A percentile compares a stretch with the other conserved stretches of the same genome.
These are phyloP conservation scores for Jaltomata sinuosa DNA, from an alignment of 257 asterid species.

Conservation along the genomic window DNA sequence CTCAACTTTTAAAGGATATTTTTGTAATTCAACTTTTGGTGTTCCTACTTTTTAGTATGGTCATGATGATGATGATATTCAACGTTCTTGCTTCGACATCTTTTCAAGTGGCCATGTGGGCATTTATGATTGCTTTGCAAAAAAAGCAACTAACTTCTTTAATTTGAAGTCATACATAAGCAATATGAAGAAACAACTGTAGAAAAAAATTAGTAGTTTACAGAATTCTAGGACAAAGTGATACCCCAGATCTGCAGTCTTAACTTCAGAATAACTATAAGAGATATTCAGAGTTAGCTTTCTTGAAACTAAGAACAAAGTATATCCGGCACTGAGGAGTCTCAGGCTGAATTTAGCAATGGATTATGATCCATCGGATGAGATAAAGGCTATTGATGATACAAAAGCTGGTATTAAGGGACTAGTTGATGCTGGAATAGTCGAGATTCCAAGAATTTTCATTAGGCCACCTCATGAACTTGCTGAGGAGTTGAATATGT, in stretches of 20 bases:
- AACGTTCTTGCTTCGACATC: too few species aligned
- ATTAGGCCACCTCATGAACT: conserved; percentile 30
- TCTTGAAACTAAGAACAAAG: not conserved
- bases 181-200: too few species aligned
- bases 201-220: not conserved
- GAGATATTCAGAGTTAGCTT: not conserved
- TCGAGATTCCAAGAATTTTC: conserved; percentile 18
- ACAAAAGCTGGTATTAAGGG: conserved; percentile 12
- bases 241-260: not conserved
- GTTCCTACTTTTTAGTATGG: too few species aligned
- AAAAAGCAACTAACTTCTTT: too few species aligned
- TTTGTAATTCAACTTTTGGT: too few species aligned
- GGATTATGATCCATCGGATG: conserved; percentile 6
- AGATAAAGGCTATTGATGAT: conserved; percentile 16
- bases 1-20: too few species aligned
- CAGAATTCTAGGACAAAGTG: not conserved
- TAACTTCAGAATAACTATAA: not conserved
- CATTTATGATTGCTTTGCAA: too few species aligned
- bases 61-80: too few species aligned
- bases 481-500: conserved; percentile 14
- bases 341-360: not conserved
- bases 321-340: not conserved
- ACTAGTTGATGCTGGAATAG: conserved; percentile 17
- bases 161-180: too few species aligned
- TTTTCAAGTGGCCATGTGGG: too few species aligned